Percentiles rank a stretch among this genome's conserved stretches.
Evolutionary conservation across 805 yeast species (phyloP).

Genomic region (Grigorovia humatica): DNA sequence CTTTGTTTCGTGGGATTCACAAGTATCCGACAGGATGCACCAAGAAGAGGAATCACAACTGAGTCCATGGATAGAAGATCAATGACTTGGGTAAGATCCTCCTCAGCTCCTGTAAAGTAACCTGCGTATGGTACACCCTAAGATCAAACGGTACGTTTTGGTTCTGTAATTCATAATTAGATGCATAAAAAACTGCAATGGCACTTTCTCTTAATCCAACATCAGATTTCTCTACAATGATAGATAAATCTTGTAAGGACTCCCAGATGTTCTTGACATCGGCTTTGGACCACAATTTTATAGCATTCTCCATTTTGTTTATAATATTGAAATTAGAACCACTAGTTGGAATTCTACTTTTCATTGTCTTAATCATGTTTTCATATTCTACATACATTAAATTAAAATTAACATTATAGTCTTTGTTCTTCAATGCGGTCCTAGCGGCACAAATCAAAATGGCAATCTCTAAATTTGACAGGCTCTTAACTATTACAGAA

Average conservation of each 20-base stretch:
- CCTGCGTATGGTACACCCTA: constrained; percentile 41
- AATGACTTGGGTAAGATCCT: constrained; percentile 24
- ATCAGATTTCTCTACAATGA: constrained; percentile 39
- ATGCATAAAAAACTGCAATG: constrained; percentile 30
- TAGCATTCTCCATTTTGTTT: constrained; percentile 26
- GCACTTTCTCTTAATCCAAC: constrained; percentile 34
- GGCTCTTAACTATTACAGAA: constrained; percentile 23
- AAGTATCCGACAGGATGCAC: neutral
- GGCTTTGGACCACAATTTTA: constrained; percentile 50
- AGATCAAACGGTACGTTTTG: constrained; percentile 32
- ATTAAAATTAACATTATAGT: constrained; percentile 60
- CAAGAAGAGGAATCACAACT: constrained; percentile 10
- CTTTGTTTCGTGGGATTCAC: too few species aligned
- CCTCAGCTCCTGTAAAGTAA: constrained; percentile 42
- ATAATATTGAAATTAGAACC: constrained; percentile 15
- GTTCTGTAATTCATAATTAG: constrained; percentile 32
- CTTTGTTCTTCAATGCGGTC: constrained; percentile 46
- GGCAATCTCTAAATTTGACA: constrained; percentile 65
- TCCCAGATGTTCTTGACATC: constrained; percentile 71
- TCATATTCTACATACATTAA: constrained; percentile 67
- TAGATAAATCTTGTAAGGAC: constrained; percentile 42
- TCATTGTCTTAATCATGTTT: constrained; percentile 39
- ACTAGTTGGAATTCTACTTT: constrained; percentile 30
- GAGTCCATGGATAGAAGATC: constrained; percentile 26
- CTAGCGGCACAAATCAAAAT: constrained; percentile 69